Evolutionary conservation across 148 eudicot genomes (phyloP).

Genomic region (Fallopia convolvulus): DNA sequence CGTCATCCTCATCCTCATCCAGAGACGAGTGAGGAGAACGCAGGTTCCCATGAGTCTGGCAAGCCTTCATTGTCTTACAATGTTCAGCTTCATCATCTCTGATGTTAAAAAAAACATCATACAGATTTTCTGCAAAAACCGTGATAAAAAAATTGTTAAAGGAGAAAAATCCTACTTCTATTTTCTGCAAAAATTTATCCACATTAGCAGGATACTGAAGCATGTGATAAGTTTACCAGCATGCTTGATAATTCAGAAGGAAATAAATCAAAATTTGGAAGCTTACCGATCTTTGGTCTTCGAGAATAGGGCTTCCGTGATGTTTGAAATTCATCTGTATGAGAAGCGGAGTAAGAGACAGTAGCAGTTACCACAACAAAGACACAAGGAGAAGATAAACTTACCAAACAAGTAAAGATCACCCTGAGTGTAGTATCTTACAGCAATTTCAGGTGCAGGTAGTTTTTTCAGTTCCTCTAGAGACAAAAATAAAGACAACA

Average conservation of each 20-base stretch:
- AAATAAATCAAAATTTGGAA: neutral
- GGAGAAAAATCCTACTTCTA: neutral
- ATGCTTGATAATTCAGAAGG: neutral
- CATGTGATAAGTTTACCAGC: neutral
- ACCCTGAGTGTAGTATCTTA: conserved; percentile 78
- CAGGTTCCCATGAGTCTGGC: conserved; percentile 86
- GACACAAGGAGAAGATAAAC: conserved; percentile 21
- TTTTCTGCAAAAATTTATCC: no score
- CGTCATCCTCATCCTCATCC: conserved; percentile 44
- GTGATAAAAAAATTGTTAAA: neutral
- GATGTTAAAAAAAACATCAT: conserved; percentile 78
- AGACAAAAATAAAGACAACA: neutral
- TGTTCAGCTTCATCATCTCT: conserved; percentile 99
- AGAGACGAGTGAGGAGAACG: conserved; percentile 77
- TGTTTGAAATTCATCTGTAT: conserved; percentile 94
- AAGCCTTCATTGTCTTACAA: conserved; percentile 98
- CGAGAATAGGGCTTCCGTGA: conserved; percentile 75
- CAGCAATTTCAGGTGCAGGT: conserved; percentile 81
- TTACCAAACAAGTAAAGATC: conserved; percentile 96
- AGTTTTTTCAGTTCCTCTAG: conserved; percentile 66
- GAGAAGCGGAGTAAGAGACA: neutral
- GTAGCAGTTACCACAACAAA: neutral
- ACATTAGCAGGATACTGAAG: neutral
- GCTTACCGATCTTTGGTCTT: conserved; percentile 79
- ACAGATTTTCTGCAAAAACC: conserved; percentile 22